Percentiles rank a stretch among this genome's conserved stretches.
These are phyloP conservation scores for Wickerhamomyces tratensis DNA, from an alignment of 805 yeast genomes.

Conservation along the genomic window DNA sequence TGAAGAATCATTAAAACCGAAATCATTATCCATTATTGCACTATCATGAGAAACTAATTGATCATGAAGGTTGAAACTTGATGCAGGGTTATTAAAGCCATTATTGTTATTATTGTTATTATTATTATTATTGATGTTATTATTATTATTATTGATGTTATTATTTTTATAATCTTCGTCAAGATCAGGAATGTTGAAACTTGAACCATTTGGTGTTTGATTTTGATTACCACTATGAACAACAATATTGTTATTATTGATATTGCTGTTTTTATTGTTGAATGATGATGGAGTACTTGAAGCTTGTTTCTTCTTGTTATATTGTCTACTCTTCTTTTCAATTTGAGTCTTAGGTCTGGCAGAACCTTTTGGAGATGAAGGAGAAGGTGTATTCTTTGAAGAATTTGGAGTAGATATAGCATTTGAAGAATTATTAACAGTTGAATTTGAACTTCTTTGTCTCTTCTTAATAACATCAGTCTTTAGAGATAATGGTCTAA, in stretches of 20 bases:
- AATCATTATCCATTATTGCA: neutral
- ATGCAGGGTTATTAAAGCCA: too few relatives aligned
- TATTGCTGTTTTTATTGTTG: too few relatives aligned
- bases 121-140: too few relatives aligned
- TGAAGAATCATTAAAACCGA: neutral
- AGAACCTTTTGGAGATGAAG: neutral
- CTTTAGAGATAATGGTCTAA: constrained; percentile 81
- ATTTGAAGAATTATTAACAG: neutral
- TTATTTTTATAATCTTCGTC: neutral
- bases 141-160: too few relatives aligned
- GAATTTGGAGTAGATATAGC: neutral
- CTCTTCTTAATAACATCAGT: constrained; percentile 91
- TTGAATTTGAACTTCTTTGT: constrained; percentile 42
- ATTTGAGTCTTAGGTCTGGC: neutral
- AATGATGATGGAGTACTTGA: neutral
- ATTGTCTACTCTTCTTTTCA: neutral
- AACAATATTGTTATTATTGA: too few relatives aligned
- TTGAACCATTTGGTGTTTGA: neutral
- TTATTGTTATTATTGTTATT: too few relatives aligned
- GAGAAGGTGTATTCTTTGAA: neutral
- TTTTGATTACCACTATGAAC: too few relatives aligned
- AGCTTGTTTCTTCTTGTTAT: neutral
- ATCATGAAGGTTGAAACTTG: neutral
- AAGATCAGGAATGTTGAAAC: neutral
- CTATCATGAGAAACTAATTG: neutral